Conservation (phyloP, 2,329 filamentous ascomycete species). For the Fusarium pininemorale region DNA sequence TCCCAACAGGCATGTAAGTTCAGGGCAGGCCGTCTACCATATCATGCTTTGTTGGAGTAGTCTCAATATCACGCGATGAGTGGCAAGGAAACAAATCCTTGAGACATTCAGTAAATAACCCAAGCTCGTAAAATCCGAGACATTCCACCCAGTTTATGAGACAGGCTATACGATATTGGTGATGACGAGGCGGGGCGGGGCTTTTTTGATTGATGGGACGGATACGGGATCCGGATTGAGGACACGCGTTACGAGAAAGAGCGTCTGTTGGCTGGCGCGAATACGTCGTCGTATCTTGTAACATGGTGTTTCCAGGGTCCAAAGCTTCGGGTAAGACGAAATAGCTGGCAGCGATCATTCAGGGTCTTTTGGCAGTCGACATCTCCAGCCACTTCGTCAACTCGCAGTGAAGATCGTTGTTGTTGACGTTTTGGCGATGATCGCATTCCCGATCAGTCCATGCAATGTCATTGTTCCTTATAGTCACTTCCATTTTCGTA, state of each 20-base stretch:
- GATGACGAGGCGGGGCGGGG: neutral
- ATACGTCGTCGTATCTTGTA: neutral
- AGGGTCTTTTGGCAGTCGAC: neutral
- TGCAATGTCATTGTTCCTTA: neutral
- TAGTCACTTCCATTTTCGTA: neutral
- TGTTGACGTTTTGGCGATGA: neutral
- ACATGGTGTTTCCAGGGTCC: neutral
- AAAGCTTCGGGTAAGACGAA: neutral
- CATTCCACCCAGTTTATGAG: conserved; percentile 7
- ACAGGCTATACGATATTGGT: neutral
- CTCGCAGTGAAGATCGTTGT: neutral
- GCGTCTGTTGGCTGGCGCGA: neutral
- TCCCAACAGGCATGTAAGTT: neutral
- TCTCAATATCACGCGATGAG: neutral
- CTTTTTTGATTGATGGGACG: neutral
- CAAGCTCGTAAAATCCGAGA: neutral
- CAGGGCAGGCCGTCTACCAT: neutral
- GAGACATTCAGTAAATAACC: neutral
- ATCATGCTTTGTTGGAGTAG: neutral
- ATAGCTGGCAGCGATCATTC: neutral
- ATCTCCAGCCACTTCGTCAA: too few relatives aligned
- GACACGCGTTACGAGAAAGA: neutral
- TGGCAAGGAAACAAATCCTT: neutral
- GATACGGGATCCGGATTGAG: neutral
- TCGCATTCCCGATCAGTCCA: neutral